phyloP scores from a whole-genome alignment of 208 protist species.

The Jaenimonas drosophilae region DNA sequence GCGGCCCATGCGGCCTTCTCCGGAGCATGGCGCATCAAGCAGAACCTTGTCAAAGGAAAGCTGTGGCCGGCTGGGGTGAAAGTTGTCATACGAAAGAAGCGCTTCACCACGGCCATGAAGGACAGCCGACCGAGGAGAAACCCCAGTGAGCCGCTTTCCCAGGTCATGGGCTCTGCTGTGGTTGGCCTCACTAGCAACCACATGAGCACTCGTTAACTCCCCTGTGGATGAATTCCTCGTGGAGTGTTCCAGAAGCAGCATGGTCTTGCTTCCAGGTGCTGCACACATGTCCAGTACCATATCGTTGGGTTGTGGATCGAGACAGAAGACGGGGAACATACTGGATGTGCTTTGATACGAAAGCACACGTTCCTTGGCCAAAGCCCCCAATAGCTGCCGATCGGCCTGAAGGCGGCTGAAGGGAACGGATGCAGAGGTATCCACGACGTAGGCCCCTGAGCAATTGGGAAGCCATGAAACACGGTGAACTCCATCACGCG shows the following conservation, averaged over 20 bases:
- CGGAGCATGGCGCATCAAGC: conserved; percentile 92
- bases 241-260: conserved; percentile 53
- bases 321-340: conserved; percentile 63
- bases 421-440: conserved; percentile 19
- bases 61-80: no score
- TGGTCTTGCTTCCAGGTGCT: conserved; percentile 73
- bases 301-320: conserved; percentile 55
- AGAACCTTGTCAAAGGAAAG: conserved; percentile 89
- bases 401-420: conserved; percentile 29
- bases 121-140: conserved; percentile 19
- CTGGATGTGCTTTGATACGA: conserved; percentile 64
- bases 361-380: conserved; percentile 45
- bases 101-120: conserved; percentile 20
- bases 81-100: no score
- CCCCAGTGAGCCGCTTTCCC: conserved; percentile 27
- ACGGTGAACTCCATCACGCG: conserved; percentile 23
- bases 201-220: no score
- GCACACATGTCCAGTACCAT: conserved; percentile 78
- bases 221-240: no score
- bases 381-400: conserved; percentile 37
- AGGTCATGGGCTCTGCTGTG: conserved; percentile 20
- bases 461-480: conserved; percentile 44
- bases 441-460: conserved; percentile 49
- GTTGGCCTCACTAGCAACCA: conserved; percentile 44
- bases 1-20: conserved; percentile 86